These are phyloP conservation scores for Lipomyces mesembrius DNA, from an alignment of 805 yeast genomes.

Conservation along the genomic window DNA sequence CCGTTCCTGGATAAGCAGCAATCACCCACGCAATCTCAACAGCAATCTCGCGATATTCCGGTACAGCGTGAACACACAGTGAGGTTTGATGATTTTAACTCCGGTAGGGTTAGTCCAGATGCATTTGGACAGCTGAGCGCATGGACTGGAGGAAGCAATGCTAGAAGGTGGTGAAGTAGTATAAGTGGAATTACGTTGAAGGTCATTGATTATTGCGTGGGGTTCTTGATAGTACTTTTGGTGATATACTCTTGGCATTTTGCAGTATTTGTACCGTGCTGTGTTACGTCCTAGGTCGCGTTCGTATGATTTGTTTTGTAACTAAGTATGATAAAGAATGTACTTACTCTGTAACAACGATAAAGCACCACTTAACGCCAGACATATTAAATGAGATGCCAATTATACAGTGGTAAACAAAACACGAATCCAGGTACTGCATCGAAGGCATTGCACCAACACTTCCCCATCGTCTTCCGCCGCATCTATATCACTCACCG, in stretches of 20 bases:
- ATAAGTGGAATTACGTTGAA: not conserved
- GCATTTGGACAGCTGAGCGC: slow-evolving; percentile 40
- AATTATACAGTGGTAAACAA: slow-evolving; percentile 50
- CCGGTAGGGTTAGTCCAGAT: slow-evolving; percentile 36
- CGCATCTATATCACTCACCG: slow-evolving; percentile 26
- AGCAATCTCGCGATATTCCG: slow-evolving; percentile 12
- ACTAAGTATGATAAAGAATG: not conserved
- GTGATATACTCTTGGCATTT: too few species aligned
- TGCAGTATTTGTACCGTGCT: not conserved
- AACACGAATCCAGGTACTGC: slow-evolving; percentile 86
- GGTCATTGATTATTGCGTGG: slow-evolving; percentile 6
- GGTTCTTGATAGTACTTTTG: not conserved
- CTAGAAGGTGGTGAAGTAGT: slow-evolving; percentile 11
- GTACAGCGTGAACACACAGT: slow-evolving; percentile 13
- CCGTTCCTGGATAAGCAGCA: slow-evolving; percentile 27
- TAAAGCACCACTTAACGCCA: not conserved
- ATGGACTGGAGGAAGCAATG: slow-evolving; percentile 22
- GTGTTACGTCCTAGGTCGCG: not conserved
- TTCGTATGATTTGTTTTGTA: not conserved
- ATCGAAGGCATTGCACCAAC: slow-evolving; percentile 76
- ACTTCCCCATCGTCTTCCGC: slow-evolving; percentile 58
- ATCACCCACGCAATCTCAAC: slow-evolving; percentile 10
- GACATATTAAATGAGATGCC: slow-evolving; percentile 7
- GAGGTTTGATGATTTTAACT: slow-evolving; percentile 18
- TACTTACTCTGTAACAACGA: not conserved